phyloP scores from a whole-genome alignment of 805 yeast species.

The Metschnikowia vanudenii region DNA sequence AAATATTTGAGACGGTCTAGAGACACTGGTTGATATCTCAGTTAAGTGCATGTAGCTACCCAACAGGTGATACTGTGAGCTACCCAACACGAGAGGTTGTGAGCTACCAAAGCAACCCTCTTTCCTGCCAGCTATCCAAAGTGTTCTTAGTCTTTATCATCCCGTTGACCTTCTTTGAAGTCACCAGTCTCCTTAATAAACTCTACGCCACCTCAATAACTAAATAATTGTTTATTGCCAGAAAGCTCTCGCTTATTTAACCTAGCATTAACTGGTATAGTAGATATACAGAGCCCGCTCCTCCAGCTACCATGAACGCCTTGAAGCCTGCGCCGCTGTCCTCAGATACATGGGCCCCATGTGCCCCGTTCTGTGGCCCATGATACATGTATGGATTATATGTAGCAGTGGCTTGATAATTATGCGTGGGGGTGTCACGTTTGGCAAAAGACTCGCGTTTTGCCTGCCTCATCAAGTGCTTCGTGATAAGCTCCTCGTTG shows the following conservation, averaged over 20 bases:
- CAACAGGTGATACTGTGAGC: too few species aligned
- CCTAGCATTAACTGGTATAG: slow-evolving; percentile 23
- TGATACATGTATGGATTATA: slow-evolving; percentile 36
- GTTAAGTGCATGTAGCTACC: too few species aligned
- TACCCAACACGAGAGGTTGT: too few species aligned
- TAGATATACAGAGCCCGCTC: slow-evolving; percentile 31
- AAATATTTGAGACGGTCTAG: too few species aligned
- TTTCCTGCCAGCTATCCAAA: too few species aligned
- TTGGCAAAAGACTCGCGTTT: slow-evolving; percentile 16
- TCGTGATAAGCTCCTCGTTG: slow-evolving; percentile 41
- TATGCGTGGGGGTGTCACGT: slow-evolving; percentile 1
- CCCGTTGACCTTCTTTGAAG: too few species aligned
- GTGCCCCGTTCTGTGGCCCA: slow-evolving; percentile 26
- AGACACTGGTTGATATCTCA: too few species aligned
- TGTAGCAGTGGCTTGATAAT: not conserved
- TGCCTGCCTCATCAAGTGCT: slow-evolving; percentile 41
- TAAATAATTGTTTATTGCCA: too few species aligned
- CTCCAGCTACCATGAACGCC: slow-evolving; percentile 29
- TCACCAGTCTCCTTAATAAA: too few species aligned
- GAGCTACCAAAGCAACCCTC: too few species aligned
- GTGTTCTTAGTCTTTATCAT: too few species aligned
- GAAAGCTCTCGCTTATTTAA: not conserved
- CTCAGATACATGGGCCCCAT: slow-evolving; percentile 15
- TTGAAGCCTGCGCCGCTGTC: slow-evolving; percentile 19
- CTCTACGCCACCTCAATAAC: too few species aligned